A percentile compares a stretch with the other conserved stretches of the same genome.
Evolutionary conservation across 805 yeast species (phyloP).

Genomic region (Novakomyces olei): DNA sequence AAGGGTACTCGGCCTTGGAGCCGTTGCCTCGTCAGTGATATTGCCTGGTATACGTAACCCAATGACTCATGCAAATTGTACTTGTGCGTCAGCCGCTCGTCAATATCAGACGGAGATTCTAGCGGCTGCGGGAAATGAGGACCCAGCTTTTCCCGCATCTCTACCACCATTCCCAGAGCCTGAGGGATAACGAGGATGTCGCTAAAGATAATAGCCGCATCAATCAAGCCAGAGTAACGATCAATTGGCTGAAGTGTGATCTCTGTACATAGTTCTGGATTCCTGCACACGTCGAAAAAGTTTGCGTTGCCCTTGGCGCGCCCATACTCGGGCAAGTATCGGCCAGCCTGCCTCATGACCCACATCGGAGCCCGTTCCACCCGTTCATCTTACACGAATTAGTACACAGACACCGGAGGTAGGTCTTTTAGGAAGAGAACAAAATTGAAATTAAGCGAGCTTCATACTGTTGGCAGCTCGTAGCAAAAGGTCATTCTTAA

Average conservation of each 20-base stretch:
- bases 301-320: constrained; percentile 26
- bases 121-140: constrained; percentile 83
- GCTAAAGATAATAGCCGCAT: constrained; percentile 91
- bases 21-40: constrained; percentile 68
- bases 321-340: constrained; percentile 32
- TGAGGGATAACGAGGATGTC: constrained; percentile 93
- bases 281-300: constrained; percentile 87
- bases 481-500: constrained; percentile 73
- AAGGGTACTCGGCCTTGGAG: constrained; percentile 81
- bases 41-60: constrained; percentile 90
- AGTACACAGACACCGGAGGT: too few relatives aligned
- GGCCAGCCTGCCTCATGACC: constrained; percentile 98
- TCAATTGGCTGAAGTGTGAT: constrained; percentile 91
- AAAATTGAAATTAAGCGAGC: not conserved
- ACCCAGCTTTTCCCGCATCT: constrained; percentile 85
- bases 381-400: constrained; percentile 37
- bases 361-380: constrained; percentile 96
- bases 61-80: constrained; percentile 58
- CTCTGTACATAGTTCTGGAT: constrained; percentile 78
- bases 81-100: constrained; percentile 28
- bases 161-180: constrained; percentile 90
- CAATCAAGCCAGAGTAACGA: constrained; percentile 70
- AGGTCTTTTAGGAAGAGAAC: too few relatives aligned
- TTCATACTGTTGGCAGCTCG: constrained; percentile 63
- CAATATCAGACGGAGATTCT: constrained; percentile 46